phyloP scores from a whole-genome alignment of 768 basidiomycete species.

The Pulveroboletus sp. region DNA sequence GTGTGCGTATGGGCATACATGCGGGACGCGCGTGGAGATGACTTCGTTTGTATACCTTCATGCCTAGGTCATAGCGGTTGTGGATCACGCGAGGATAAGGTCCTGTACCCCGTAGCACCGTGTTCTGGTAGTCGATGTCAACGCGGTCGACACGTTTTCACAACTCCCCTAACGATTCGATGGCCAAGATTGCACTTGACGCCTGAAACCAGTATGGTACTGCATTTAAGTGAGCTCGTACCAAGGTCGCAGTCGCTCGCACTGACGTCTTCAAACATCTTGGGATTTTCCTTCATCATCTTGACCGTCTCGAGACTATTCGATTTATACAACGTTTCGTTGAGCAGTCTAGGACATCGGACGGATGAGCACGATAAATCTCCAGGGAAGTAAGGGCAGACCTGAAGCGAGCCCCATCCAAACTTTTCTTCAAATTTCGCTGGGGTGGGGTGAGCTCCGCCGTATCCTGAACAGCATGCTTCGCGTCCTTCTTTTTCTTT shows the following conservation, averaged over 20 bases:
- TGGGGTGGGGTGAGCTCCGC: constrained; percentile 66
- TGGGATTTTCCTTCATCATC: constrained; percentile 83
- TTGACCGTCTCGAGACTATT: constrained; percentile 67
- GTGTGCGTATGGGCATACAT: neutral
- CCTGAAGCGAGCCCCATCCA: constrained; percentile 90
- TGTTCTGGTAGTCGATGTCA: constrained; percentile 18
- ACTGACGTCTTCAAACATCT: constrained; percentile 76
- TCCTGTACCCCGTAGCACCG: constrained; percentile 16
- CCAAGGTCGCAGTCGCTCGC: constrained; percentile 5
- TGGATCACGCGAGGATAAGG: constrained; percentile 14
- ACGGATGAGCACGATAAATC: constrained; percentile 7
- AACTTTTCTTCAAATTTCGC: constrained; percentile 67
- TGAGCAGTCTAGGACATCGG: constrained; percentile 62
- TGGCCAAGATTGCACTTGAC: constrained; percentile 88
- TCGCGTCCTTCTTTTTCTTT: constrained; percentile 18
- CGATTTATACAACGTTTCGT: constrained; percentile 89
- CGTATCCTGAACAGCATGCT: constrained; percentile 10
- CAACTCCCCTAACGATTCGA: neutral
- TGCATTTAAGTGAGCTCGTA: constrained; percentile 32
- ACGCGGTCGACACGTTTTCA: constrained; percentile 21
- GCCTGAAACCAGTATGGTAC: constrained; percentile 92
- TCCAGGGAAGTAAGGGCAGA: constrained; percentile 20
- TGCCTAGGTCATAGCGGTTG: constrained; percentile 14
- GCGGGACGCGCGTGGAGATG: neutral
- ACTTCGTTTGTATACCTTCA: constrained; percentile 21